Percentiles rank a stretch among this genome's conserved stretches.
phyloP scores from a whole-genome alignment of 1,284 basidiomycete species.

The Somion occarium region DNA sequence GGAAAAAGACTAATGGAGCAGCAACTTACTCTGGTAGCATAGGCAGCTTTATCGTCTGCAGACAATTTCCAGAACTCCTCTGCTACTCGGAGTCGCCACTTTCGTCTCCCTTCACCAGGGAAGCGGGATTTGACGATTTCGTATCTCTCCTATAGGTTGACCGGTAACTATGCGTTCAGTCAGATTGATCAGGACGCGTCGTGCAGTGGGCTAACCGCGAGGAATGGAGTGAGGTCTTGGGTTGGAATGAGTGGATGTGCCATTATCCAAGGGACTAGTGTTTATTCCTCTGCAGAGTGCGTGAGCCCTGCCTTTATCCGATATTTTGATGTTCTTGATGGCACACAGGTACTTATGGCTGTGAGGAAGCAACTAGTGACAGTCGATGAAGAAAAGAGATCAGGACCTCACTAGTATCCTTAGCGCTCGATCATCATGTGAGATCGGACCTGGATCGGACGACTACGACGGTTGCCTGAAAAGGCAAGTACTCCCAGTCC shows the following conservation, averaged over 20 bases:
- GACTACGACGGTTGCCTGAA: neutral
- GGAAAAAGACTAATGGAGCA: neutral
- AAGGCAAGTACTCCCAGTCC: neutral
- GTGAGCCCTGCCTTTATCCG: no score
- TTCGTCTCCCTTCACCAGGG: slow-evolving; percentile 37
- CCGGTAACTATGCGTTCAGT: slow-evolving; percentile 12
- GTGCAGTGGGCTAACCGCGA: slow-evolving; percentile 18
- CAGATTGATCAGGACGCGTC: neutral
- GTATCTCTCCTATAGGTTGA: slow-evolving; percentile 30
- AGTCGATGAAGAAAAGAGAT: neutral
- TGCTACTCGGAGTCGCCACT: slow-evolving; percentile 32
- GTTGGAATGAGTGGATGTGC: no score
- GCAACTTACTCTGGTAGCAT: slow-evolving; percentile 15
- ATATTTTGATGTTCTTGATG: no score
- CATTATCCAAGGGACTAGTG: no score
- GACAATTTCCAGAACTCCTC: slow-evolving; percentile 35
- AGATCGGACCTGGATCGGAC: neutral
- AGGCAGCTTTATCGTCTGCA: slow-evolving; percentile 21
- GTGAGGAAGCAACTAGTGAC: no score
- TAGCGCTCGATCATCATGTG: neutral
- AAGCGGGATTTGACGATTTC: slow-evolving; percentile 26
- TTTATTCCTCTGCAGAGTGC: no score
- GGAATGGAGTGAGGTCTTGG: slow-evolving; percentile 19
- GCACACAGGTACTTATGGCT: no score
- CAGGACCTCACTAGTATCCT: neutral